A percentile compares a stretch with the other conserved stretches of the same genome.
phyloP scores from a whole-genome alignment of 2,329 filamentous ascomycete species.

The Microsporum canis region DNA sequence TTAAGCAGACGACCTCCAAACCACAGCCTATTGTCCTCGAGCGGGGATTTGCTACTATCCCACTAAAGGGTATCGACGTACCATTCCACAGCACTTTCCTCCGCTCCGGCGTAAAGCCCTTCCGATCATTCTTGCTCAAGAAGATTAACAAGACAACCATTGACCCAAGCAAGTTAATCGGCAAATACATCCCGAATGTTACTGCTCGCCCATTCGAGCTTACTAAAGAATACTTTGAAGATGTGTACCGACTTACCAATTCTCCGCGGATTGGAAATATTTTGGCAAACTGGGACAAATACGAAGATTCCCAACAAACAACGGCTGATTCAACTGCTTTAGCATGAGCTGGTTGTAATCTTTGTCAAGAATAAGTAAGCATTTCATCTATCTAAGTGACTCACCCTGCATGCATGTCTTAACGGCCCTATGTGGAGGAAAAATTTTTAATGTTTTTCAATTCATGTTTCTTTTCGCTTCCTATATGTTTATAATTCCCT shows the following conservation, averaged over 20 bases:
- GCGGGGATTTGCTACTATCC: slow-evolving; percentile 93
- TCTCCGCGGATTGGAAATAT: slow-evolving; percentile 45
- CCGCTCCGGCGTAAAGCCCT: slow-evolving; percentile 95
- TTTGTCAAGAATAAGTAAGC: background rate
- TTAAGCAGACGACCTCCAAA: slow-evolving; percentile 78
- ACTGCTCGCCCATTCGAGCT: slow-evolving; percentile 91
- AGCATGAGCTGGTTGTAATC: background rate
- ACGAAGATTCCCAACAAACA: slow-evolving; percentile 34
- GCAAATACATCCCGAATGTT: slow-evolving; percentile 99
- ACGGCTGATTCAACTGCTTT: background rate
- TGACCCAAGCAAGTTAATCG: slow-evolving; percentile 89
- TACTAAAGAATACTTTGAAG: slow-evolving; percentile 98
- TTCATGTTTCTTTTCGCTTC: background rate
- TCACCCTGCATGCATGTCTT: background rate
- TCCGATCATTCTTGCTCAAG: slow-evolving; percentile 96
- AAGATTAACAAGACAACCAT: slow-evolving; percentile 99
- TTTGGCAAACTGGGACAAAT: slow-evolving; percentile 77
- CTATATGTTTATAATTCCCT: background rate
- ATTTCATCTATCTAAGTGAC: background rate
- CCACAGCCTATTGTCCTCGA: slow-evolving; percentile 78
- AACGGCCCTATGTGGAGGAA: background rate
- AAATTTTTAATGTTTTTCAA: background rate
- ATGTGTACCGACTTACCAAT: slow-evolving; percentile 91
- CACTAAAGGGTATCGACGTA: slow-evolving; percentile 92
- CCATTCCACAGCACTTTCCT: slow-evolving; percentile 99